Conservation (phyloP, 352 stramenopile species). For the Phytophthora foliorum region DNA sequence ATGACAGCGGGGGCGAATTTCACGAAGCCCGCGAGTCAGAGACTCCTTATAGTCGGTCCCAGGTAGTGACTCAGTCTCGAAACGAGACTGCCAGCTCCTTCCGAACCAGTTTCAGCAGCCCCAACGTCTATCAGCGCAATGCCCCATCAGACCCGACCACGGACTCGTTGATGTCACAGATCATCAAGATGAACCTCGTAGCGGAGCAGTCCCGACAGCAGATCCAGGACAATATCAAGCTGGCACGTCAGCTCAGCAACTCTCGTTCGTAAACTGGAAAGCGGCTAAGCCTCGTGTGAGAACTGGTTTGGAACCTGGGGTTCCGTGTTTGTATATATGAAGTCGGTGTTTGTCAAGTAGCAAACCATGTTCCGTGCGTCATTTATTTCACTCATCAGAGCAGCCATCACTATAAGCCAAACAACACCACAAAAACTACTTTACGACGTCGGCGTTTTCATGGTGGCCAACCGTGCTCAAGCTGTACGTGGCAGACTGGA, state of each 20-base stretch:
- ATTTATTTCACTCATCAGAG: conserved; percentile 39
- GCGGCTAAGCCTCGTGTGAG: conserved; percentile 39
- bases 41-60: conserved; percentile 27
- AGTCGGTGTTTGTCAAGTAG: conserved; percentile 29
- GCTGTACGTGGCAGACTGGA: conserved; percentile 45
- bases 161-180: conserved; percentile 73
- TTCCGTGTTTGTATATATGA: conserved; percentile 35
- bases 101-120: conserved; percentile 26
- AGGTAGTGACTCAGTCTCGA: conserved; percentile 11
- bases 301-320: conserved; percentile 39
- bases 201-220: conserved; percentile 72
- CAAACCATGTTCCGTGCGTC: conserved; percentile 28
- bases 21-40: conserved; percentile 42
- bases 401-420: conserved; percentile 34
- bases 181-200: conserved; percentile 84
- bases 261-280: conserved; percentile 22
- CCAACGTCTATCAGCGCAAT: conserved; percentile 18
- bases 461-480: conserved; percentile 28
- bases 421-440: conserved; percentile 30
- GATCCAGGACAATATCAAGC: conserved; percentile 68
- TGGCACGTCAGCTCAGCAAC: conserved; percentile 53
- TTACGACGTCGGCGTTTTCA: conserved; percentile 5
- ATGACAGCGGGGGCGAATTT: conserved; percentile 16
- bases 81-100: conserved; percentile 12
- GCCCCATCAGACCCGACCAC: conserved; percentile 29